These are phyloP conservation scores for Coniella lustricola DNA, from an alignment of 2,329 filamentous ascomycete species.

Conservation along the genomic window DNA sequence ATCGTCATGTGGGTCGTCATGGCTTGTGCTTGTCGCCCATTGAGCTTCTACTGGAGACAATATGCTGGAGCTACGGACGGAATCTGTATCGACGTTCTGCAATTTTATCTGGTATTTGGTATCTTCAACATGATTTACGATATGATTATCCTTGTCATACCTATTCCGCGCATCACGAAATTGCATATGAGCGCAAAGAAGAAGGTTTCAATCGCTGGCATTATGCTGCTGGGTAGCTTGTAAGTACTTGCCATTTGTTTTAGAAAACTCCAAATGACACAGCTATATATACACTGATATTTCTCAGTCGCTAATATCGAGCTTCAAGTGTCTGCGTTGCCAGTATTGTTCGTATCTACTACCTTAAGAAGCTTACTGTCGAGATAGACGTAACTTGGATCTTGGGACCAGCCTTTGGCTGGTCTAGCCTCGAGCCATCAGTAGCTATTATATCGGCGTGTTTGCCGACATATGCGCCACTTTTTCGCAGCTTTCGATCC, in stretches of 20 bases:
- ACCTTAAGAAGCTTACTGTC: slow-evolving; percentile 20
- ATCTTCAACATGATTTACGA: slow-evolving; percentile 25
- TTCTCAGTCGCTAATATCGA: too few relatives aligned
- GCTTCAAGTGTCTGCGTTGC: slow-evolving; percentile 23
- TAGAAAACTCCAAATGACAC: not conserved
- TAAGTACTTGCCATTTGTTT: slow-evolving; percentile 14
- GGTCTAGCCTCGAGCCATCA: slow-evolving; percentile 28
- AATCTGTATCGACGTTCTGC: slow-evolving; percentile 22
- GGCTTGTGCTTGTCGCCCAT: slow-evolving; percentile 19
- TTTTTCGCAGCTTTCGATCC: slow-evolving; percentile 20
- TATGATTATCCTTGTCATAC: slow-evolving; percentile 24
- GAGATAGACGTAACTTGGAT: slow-evolving; percentile 23
- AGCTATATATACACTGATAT: too few relatives aligned
- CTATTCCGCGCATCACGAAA: slow-evolving; percentile 24
- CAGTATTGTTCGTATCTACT: slow-evolving; percentile 24
- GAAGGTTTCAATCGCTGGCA: slow-evolving; percentile 23
- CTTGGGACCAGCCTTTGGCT: slow-evolving; percentile 24
- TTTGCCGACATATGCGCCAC: slow-evolving; percentile 26
- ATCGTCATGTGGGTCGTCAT: slow-evolving; percentile 21
- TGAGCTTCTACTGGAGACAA: slow-evolving; percentile 21
- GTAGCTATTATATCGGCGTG: slow-evolving; percentile 31
- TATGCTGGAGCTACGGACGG: slow-evolving; percentile 19
- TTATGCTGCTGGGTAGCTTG: slow-evolving; percentile 27
- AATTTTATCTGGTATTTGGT: slow-evolving; percentile 23
- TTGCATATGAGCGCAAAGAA: slow-evolving; percentile 24